phyloP scores from a whole-genome alignment of 2,329 filamentous ascomycete species.

The Xylaria sp. region DNA sequence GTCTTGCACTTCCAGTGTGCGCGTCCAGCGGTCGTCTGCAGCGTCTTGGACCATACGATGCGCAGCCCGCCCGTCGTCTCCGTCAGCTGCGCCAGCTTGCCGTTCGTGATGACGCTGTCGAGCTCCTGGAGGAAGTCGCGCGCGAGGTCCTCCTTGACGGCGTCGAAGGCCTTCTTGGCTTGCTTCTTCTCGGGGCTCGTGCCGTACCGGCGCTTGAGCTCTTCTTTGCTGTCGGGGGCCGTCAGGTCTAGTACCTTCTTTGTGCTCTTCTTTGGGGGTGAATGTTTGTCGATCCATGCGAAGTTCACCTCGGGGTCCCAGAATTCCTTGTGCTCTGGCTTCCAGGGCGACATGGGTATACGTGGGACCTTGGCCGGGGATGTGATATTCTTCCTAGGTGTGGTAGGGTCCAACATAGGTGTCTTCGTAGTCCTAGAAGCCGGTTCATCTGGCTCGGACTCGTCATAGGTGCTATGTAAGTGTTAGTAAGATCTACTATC shows the following conservation, averaged over 20 bases:
- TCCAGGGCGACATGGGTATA: conserved; percentile 50
- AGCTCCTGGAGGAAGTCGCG: conserved; percentile 73
- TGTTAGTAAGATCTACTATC: conserved; percentile 18
- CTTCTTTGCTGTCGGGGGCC: conserved; percentile 40
- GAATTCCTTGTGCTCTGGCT: conserved; percentile 49
- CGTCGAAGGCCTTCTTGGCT: conserved; percentile 70
- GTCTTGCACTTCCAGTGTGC: conserved; percentile 77
- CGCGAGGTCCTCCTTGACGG: conserved; percentile 71
- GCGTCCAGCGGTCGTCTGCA: conserved; percentile 81
- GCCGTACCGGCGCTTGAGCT: conserved; percentile 50
- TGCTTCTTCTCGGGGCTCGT: conserved; percentile 52
- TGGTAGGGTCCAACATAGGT: conserved; percentile 41
- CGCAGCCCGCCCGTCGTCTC: conserved; percentile 75
- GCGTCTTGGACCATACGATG: conserved; percentile 79
- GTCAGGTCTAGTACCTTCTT: conserved; percentile 15
- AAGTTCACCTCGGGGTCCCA: conserved; percentile 51
- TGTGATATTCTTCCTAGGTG: conserved; percentile 45
- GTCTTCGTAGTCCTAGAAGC: conserved; percentile 27
- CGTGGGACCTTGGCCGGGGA: conserved; percentile 44
- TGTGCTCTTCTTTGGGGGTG: conserved; percentile 45
- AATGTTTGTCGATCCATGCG: conserved; percentile 51
- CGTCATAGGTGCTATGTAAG: conserved; percentile 44
- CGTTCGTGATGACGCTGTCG: conserved; percentile 71
- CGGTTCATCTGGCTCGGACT: conserved; percentile 41
- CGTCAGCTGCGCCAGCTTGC: conserved; percentile 68